Conservation (phyloP, 1,284 basidiomycete genomes). For the Fomitopsis pinicola region DNA sequence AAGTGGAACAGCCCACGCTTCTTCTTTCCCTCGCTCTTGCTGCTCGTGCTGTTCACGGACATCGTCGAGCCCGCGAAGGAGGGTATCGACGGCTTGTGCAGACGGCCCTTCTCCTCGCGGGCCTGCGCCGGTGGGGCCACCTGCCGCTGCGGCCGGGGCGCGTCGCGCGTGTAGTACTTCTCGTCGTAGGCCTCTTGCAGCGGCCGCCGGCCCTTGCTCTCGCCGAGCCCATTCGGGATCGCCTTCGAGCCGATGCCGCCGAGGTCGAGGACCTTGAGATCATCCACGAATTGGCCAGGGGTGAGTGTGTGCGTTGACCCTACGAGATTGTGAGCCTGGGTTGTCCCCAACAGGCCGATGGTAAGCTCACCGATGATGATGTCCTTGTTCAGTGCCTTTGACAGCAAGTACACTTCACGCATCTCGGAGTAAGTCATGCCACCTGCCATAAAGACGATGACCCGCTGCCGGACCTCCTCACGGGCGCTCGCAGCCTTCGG, state of each 20-base stretch:
- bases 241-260: conserved; percentile 69
- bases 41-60: conserved; percentile 39
- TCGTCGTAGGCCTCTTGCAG: conserved; percentile 77
- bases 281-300: conserved; percentile 82
- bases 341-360: background rate
- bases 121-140: conserved; percentile 30
- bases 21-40: conserved; percentile 51
- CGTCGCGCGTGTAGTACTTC: conserved; percentile 66
- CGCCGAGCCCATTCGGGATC: conserved; percentile 71
- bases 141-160: conserved; percentile 44
- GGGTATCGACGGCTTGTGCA: conserved; percentile 29
- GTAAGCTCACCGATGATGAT: conserved; percentile 77
- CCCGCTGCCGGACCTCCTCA: conserved; percentile 69
- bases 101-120: conserved; percentile 17
- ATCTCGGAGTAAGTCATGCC: conserved; percentile 98
- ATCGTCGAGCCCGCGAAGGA: conserved; percentile 47
- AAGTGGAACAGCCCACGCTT: conserved; percentile 79
- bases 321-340: conserved; percentile 26
- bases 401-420: conserved; percentile 82
- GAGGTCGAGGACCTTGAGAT: conserved; percentile 82
- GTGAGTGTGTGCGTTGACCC: conserved; percentile 90
- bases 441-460: conserved; percentile 91
- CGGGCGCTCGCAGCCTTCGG: conserved; percentile 47
- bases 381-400: conserved; percentile 76
- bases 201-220: conserved; percentile 43